Conservation (phyloP, 176 grass and related monocot species). For the Ensete glaucum region DNA sequence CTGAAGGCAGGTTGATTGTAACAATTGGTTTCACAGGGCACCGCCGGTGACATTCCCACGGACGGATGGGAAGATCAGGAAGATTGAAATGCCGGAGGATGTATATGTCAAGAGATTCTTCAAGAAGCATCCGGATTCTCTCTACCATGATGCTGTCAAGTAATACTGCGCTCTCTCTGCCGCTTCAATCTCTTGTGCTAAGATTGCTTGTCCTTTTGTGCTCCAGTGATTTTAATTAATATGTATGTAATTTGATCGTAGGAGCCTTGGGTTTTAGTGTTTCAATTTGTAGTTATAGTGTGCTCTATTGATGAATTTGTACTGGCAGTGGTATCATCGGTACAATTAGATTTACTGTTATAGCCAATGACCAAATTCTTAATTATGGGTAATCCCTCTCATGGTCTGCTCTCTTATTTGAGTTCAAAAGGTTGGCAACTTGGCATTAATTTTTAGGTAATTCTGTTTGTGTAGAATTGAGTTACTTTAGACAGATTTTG, state of each 20-base stretch:
- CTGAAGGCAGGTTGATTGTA: neutral
- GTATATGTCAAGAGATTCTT: constrained; percentile 58
- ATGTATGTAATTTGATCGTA: too few species aligned
- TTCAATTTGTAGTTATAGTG: too few species aligned
- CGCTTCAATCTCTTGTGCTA: neutral
- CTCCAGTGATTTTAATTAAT: neutral
- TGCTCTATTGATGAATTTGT: neutral
- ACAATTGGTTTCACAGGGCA: constrained; percentile 22
- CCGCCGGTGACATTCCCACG: constrained; percentile 66
- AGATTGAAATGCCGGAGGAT: constrained; percentile 55
- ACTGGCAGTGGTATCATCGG: neutral
- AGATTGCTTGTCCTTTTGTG: neutral
- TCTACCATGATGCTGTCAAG: constrained; percentile 70
- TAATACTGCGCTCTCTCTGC: constrained; percentile 15
- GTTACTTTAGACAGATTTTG: neutral
- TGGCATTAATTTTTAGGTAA: neutral
- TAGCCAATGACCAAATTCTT: too few species aligned
- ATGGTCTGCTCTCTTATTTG: too few species aligned
- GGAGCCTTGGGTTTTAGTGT: too few species aligned
- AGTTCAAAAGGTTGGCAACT: too few species aligned
- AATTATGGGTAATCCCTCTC: too few species aligned
- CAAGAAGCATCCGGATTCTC: constrained; percentile 53
- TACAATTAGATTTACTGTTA: too few species aligned
- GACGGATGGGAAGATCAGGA: constrained; percentile 47
- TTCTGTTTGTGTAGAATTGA: neutral